A percentile compares a stretch with the other conserved stretches of the same genome.
Conservation (phyloP, 768 basidiomycete genomes). For the Rhodotorula babjevae region DNA sequence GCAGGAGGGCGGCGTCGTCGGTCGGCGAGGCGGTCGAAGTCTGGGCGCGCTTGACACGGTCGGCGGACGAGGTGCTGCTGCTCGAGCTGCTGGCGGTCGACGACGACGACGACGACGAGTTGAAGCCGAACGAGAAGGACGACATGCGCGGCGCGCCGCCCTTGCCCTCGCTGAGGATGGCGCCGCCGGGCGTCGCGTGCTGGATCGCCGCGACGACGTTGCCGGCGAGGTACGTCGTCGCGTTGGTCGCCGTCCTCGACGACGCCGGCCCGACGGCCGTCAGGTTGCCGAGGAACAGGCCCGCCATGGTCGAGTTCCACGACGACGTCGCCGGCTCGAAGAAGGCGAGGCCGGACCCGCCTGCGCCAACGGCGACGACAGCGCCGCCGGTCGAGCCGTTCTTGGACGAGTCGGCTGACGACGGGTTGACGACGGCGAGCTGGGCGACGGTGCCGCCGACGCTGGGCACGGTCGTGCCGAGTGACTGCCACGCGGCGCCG, state of each 20-base stretch:
- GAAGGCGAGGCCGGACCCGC: conserved; percentile 33
- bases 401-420: background rate
- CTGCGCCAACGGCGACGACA: conserved; percentile 32
- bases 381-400: background rate
- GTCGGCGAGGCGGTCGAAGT: background rate
- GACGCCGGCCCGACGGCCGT: conserved; percentile 29
- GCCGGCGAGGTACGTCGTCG: conserved; percentile 54
- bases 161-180: conserved; percentile 44
- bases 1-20: conserved; percentile 8
- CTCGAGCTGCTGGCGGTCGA: background rate
- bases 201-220: conserved; percentile 61
- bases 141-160: conserved; percentile 22
- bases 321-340: conserved; percentile 6
- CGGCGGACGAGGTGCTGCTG: conserved; percentile 46
- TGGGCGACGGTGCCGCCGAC: conserved; percentile 1
- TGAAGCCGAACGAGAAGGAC: conserved; percentile 30
- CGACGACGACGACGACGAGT: conserved; percentile 12
- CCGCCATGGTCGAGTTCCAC: conserved; percentile 30
- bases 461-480: background rate
- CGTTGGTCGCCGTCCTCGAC: background rate
- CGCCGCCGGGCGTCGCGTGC: conserved; percentile 52
- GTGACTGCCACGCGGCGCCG: conserved; percentile 24
- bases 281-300: conserved; percentile 44
- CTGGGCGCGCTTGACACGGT: conserved; percentile 7
- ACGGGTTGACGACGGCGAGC: conserved; percentile 12